phyloP scores from a whole-genome alignment of 2,329 filamentous ascomycete genomes.

The Sarocladium kiliense region DNA sequence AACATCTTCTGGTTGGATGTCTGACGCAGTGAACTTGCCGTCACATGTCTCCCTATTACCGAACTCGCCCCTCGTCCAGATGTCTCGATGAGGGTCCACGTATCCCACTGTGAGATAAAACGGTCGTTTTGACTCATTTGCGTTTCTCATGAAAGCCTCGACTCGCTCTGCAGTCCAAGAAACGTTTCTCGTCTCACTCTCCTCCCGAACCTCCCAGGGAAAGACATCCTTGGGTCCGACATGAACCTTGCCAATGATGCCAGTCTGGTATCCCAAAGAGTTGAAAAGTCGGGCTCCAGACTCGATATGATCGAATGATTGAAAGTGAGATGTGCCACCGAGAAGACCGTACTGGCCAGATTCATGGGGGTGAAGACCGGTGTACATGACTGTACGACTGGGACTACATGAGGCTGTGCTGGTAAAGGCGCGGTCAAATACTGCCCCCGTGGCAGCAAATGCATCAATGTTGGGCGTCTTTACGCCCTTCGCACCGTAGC shows the following conservation, averaged over 20 bases:
- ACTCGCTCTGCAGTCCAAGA: constrained; percentile 31
- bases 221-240: constrained; percentile 35
- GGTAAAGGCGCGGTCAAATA: constrained; percentile 35
- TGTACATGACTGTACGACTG: constrained; percentile 42
- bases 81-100: constrained; percentile 40
- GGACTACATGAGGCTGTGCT: constrained; percentile 43
- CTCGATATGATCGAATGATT: constrained; percentile 37
- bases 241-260: constrained; percentile 43
- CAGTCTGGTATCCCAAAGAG: constrained; percentile 35
- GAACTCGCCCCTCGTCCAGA: constrained; percentile 31
- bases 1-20: constrained; percentile 24
- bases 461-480: constrained; percentile 35
- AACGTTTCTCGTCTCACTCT: constrained; percentile 39
- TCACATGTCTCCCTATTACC: constrained; percentile 26
- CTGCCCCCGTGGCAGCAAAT: constrained; percentile 29
- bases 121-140: constrained; percentile 23
- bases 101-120: constrained; percentile 43
- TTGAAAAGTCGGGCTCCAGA: constrained; percentile 34
- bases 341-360: constrained; percentile 42
- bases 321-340: constrained; percentile 32
- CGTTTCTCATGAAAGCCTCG: constrained; percentile 29
- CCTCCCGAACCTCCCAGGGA: constrained; percentile 34
- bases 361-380: constrained; percentile 42
- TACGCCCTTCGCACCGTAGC: constrained; percentile 25
- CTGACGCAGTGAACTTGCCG: not conserved